These are phyloP conservation scores for Solanum medicagineum DNA, from an alignment of 257 asterid genomes.

Conservation along the genomic window DNA sequence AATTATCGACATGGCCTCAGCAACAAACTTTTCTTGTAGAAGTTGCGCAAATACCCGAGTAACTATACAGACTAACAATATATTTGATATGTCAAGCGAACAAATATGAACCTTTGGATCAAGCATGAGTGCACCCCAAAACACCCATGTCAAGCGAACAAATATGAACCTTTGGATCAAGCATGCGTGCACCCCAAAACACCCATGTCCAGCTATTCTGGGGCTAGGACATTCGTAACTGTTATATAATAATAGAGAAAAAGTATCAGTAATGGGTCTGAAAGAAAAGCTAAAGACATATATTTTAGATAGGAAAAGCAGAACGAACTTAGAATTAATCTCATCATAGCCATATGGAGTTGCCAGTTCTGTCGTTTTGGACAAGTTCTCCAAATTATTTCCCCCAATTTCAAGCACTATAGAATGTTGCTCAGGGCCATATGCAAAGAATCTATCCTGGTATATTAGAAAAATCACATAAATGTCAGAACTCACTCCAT, in stretches of 20 bases:
- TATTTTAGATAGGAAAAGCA: not conserved
- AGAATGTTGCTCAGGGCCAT: no score
- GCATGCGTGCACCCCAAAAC: conserved; percentile 93
- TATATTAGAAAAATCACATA: no score
- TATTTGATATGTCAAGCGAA: not conserved
- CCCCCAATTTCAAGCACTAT: no score
- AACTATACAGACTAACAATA: not conserved
- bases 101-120: conserved; percentile 70
- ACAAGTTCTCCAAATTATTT: no score
- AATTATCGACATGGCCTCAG: conserved; percentile 87
- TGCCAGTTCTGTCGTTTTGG: no score
- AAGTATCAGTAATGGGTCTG: conserved; percentile 6
- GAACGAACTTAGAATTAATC: no score
- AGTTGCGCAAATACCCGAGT: conserved; percentile 27
- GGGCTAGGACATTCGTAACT: conserved; percentile 99
- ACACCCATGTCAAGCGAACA: no score
- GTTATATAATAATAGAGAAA: conserved; percentile 5
- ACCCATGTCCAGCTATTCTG: conserved; percentile 95
- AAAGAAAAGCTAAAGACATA: not conserved
- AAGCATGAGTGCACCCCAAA: conserved; percentile 96
- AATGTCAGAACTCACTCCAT: no score
- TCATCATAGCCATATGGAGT: no score
- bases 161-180: conserved; percentile 80
- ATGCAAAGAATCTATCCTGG: no score
- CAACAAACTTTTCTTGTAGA: conserved; percentile 84